Evolutionary conservation across 495 filamentous ascomycete species (phyloP).

Genomic region (Pseudevernia furfuracea): DNA sequence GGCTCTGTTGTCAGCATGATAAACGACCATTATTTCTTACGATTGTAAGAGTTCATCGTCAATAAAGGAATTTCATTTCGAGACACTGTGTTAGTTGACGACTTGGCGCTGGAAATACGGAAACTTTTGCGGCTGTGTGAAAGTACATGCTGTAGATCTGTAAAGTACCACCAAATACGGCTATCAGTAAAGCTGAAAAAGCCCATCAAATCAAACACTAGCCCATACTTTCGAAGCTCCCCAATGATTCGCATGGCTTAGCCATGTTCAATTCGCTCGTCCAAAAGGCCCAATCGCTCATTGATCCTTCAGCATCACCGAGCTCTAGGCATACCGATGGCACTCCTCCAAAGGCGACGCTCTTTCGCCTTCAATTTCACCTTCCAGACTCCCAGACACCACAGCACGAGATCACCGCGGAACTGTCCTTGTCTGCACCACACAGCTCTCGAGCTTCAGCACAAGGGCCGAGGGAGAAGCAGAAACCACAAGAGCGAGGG

Average conservation of each 20-base stretch:
- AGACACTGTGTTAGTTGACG: too few relatives aligned
- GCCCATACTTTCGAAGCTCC: not conserved
- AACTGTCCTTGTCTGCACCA: conserved; percentile 71
- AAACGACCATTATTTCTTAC: too few relatives aligned
- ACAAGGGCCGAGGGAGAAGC: conserved; percentile 46
- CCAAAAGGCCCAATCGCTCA: conserved; percentile 89
- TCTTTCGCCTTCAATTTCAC: conserved; percentile 95
- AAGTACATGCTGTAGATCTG: too few relatives aligned
- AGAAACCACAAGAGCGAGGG: conserved; percentile 54
- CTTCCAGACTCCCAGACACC: conserved; percentile 87
- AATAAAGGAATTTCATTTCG: too few relatives aligned
- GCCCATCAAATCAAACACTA: not conserved
- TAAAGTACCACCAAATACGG: too few relatives aligned
- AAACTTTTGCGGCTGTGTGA: too few relatives aligned
- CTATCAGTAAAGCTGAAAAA: not conserved
- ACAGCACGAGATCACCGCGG: conserved; percentile 89
- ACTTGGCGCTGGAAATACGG: too few relatives aligned
- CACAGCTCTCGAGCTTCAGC: conserved; percentile 36
- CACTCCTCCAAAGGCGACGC: conserved; percentile 79
- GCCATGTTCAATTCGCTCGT: conserved; percentile 78
- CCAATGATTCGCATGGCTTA: conserved; percentile 15
- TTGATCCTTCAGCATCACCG: conserved; percentile 67
- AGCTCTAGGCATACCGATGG: conserved; percentile 48
- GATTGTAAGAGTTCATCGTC: too few relatives aligned
- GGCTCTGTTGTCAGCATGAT: too few relatives aligned